A percentile compares a stretch with the other conserved stretches of the same genome.
Evolutionary conservation across 108 stramenopile genomes (phyloP).

Genomic region (Cylindrotheca fusiformis): DNA sequence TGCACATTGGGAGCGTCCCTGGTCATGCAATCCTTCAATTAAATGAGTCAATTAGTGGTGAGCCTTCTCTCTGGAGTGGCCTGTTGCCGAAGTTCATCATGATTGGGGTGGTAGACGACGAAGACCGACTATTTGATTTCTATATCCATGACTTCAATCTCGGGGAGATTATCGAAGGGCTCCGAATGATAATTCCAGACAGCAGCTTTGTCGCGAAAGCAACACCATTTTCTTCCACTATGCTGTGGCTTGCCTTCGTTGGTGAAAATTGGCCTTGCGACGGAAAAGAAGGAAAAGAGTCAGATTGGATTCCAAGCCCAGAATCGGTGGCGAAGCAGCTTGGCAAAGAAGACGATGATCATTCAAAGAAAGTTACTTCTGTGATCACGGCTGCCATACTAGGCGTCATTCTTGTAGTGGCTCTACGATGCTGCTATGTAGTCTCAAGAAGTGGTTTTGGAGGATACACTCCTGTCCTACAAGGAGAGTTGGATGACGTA

Average conservation of each 20-base stretch:
- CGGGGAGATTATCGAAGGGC: background rate
- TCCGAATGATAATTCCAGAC: background rate
- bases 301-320: no score
- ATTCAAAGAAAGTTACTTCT: no score
- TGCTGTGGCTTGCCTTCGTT: slow-evolving; percentile 10
- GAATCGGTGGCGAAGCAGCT: no score
- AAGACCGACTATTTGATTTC: background rate
- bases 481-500: no score
- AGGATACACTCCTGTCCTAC: no score
- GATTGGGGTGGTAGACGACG: background rate
- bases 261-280: slow-evolving; percentile 9
- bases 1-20: slow-evolving; percentile 20
- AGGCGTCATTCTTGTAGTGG: no score
- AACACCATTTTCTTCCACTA: slow-evolving; percentile 1
- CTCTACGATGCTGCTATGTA: no score
- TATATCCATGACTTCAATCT: background rate
- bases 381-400: no score
- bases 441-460: no score
- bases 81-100: background rate
- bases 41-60: slow-evolving; percentile 4
- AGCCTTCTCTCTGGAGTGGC: no score
- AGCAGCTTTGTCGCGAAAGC: background rate
- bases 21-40: slow-evolving; percentile 3
- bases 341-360: no score
- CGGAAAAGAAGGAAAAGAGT: background rate